Base-by-base conservation (phyloP, 1,284 basidiomycete species). In the Thecaphora thlaspeos region DNA sequence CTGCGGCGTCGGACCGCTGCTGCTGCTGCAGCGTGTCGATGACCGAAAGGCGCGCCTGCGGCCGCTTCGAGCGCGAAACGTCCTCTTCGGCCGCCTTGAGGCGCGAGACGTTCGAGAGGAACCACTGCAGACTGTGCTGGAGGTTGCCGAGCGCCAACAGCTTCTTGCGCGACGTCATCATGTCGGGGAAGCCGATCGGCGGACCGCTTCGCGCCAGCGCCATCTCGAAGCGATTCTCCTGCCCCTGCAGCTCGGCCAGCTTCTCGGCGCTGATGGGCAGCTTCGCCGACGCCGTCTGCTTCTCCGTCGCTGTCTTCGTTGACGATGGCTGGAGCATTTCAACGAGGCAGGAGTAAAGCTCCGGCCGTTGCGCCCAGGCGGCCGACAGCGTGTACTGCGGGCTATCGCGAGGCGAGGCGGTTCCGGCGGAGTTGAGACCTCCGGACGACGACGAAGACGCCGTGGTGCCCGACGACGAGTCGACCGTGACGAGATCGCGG, bases 131-230 rank as follows among this genome's bases (percentile, higher is more conserved):
- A 76, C 89, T 95, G 71, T 86, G 87, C 75, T 94, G 88, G 36
- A 98, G 79, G 64, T 86, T 86, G 11, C 89, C 88, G 38, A 97
- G 79, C 0, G 87, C 85, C 51, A 87, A 82, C 19, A 96, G 80
- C 73, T 88, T 89, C 61, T 89, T 86, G 30, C 83, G 80, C 1
- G 89, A 89, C 15, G 84, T 80, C 46, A 94, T 84, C n/a, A 97
- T 82, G 61, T 94, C 74, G 26, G 56, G 50, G 19, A 71, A 51
- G 26, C 46, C 52, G 28, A 72, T 46, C 22, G 53, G 49, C 14
- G 46, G 26, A 10, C 57, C 43, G 4, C 42, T 34, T 10, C 44
- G 46, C 0, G 62, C 58, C 40, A 58, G 50, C 4, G 48, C 43
- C 43, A 71, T 18, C 41, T 66, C 53, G 15, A 68, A 57, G 24